Evolutionary conservation across 768 basidiomycete genomes (phyloP).

Genomic region (Lactifluus rugatus): DNA sequence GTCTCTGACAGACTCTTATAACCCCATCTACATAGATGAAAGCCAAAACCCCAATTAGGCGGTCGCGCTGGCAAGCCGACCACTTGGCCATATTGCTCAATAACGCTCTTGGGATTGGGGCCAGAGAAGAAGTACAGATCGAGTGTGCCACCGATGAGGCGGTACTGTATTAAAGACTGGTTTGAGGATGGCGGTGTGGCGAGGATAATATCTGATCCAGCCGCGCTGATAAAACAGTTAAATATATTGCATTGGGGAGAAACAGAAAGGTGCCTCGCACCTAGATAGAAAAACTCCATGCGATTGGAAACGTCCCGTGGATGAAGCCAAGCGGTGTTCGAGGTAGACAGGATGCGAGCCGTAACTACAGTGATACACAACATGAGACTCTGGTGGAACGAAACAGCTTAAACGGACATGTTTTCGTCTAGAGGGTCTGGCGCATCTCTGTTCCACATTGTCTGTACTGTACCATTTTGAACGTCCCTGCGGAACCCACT

Average conservation of each 20-base stretch:
- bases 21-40: slow-evolving; percentile 62
- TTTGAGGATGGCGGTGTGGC: slow-evolving; percentile 44
- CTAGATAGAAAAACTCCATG: slow-evolving; percentile 73
- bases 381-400: not conserved
- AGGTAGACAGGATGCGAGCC: slow-evolving; percentile 66
- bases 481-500: slow-evolving; percentile 60
- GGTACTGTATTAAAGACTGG: slow-evolving; percentile 61
- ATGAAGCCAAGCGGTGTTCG: slow-evolving; percentile 56
- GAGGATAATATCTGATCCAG: slow-evolving; percentile 63
- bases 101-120: slow-evolving; percentile 42
- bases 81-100: slow-evolving; percentile 60
- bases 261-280: slow-evolving; percentile 26
- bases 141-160: slow-evolving; percentile 63
- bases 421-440: slow-evolving; percentile 60
- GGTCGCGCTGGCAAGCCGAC: slow-evolving; percentile 63
- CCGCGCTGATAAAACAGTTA: slow-evolving; percentile 34
- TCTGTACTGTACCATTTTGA: slow-evolving; percentile 50
- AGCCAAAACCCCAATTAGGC: slow-evolving; percentile 70
- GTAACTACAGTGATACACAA: slow-evolving; percentile 36
- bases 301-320: slow-evolving; percentile 42
- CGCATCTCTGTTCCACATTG: slow-evolving; percentile 55
- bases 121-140: slow-evolving; percentile 71
- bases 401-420: slow-evolving; percentile 33
- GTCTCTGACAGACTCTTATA: slow-evolving; percentile 47
- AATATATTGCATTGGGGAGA: not conserved